Percentiles rank a stretch among this genome's conserved stretches.
phyloP scores from a whole-genome alignment of 1,284 basidiomycete species.

The Malassezia sympodialis region DNA sequence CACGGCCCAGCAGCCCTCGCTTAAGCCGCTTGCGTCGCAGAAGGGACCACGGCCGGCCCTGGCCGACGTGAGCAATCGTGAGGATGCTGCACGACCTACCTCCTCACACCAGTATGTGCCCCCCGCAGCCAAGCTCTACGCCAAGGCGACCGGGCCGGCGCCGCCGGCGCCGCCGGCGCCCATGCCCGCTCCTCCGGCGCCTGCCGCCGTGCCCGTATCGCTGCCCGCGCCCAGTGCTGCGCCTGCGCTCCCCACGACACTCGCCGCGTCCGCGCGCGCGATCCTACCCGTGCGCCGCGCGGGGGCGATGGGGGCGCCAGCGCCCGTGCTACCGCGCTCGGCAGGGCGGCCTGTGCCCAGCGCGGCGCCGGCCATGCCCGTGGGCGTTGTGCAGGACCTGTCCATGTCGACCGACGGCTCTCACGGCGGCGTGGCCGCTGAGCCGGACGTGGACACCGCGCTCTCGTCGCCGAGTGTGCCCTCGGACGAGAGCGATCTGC shows the following conservation, averaged over 20 bases:
- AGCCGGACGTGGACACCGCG: not conserved
- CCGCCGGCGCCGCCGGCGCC: not conserved
- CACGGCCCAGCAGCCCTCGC: slow-evolving; percentile 13
- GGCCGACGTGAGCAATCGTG: slow-evolving; percentile 18
- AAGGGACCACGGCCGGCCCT: slow-evolving; percentile 10
- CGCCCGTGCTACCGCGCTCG: not conserved
- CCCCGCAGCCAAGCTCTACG: not conserved
- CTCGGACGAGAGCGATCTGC: slow-evolving; percentile 11
- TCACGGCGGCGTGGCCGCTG: not conserved
- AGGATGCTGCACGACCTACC: not conserved
- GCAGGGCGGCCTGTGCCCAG: not conserved
- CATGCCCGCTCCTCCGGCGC: not conserved
- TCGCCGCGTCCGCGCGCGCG: not conserved
- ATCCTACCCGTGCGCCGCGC: not conserved
- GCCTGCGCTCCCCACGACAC: not conserved
- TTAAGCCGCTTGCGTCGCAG: not conserved
- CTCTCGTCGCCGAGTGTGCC: slow-evolving; percentile 2
- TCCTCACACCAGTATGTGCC: not conserved
- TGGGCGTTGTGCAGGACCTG: not conserved
- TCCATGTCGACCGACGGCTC: slow-evolving; percentile 11
- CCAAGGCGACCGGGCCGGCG: not conserved
- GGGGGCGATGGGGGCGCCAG: not conserved
- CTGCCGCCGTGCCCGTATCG: no score
- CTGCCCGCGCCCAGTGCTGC: not conserved
- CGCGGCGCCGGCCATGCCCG: not conserved